Conservation (phyloP, 805 yeast genomes). For the Wickerhamomyces canadensis region DNA sequence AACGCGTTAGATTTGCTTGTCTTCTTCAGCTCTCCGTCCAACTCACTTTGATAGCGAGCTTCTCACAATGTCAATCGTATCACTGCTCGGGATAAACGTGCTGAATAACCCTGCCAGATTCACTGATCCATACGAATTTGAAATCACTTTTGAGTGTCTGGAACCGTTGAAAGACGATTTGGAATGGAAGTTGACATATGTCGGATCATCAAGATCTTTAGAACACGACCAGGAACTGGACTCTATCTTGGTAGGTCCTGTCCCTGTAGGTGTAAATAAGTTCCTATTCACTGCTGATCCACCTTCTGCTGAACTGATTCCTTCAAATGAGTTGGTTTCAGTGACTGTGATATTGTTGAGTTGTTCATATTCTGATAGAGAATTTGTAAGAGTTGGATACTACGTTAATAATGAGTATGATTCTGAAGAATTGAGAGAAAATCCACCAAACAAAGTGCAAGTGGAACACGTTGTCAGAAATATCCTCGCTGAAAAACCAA, state of each 20-base stretch:
- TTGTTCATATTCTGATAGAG: slow-evolving; percentile 89
- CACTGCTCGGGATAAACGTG: slow-evolving; percentile 85
- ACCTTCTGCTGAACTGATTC: slow-evolving; percentile 92
- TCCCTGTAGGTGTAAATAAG: slow-evolving; percentile 94
- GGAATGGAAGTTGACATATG: slow-evolving; percentile 97
- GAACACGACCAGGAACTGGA: slow-evolving; percentile 98
- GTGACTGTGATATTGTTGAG: slow-evolving; percentile 92
- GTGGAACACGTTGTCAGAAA: slow-evolving; percentile 92
- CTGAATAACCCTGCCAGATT: slow-evolving; percentile 93
- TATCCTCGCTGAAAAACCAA: slow-evolving; percentile 92
- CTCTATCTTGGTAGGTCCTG: slow-evolving; percentile 96
- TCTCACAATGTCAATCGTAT: slow-evolving; percentile 78
- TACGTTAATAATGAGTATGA: slow-evolving; percentile 97
- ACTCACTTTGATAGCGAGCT: not conserved
- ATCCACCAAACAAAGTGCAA: slow-evolving; percentile 90
- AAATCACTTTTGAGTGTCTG: slow-evolving; percentile 93
- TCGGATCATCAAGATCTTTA: slow-evolving; percentile 88
- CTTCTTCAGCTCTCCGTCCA: not conserved
- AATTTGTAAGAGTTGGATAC: slow-evolving; percentile 95
- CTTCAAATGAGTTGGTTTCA: slow-evolving; percentile 90
- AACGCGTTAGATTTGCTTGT: too few species aligned
- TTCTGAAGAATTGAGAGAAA: slow-evolving; percentile 84
- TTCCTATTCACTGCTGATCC: slow-evolving; percentile 94
- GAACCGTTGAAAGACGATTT: slow-evolving; percentile 82
- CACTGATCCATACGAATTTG: slow-evolving; percentile 90